A percentile compares a stretch with the other conserved stretches of the same genome.
phyloP scores from a whole-genome alignment of 2,329 filamentous ascomycete genomes.

The Amesomyces nigricolor region DNA sequence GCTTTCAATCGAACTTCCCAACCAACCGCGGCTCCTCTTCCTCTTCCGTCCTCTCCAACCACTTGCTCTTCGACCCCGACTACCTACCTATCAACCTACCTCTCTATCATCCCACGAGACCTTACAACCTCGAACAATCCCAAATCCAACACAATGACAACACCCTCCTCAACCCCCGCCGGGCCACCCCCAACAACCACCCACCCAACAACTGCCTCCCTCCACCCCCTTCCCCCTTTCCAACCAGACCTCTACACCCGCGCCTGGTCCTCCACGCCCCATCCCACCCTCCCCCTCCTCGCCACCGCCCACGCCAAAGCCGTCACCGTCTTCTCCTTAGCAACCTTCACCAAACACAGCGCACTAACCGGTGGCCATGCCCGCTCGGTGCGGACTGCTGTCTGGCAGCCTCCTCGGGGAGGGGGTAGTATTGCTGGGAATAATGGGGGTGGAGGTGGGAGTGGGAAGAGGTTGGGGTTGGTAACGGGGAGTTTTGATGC shows the following conservation, averaged over 20 bases:
- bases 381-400: slow-evolving; percentile 75
- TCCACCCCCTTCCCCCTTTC: slow-evolving; percentile 46
- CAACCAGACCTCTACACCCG: slow-evolving; percentile 59
- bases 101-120: neutral
- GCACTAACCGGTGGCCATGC: slow-evolving; percentile 82
- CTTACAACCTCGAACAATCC: too few relatives aligned
- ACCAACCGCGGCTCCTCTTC: too few relatives aligned
- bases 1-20: too few relatives aligned
- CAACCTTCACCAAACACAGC: slow-evolving; percentile 71
- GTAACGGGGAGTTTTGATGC: slow-evolving; percentile 93
- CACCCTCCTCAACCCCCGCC: neutral
- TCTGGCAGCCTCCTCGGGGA: slow-evolving; percentile 71
- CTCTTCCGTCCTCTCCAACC: too few relatives aligned
- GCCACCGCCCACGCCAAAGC: slow-evolving; percentile 85
- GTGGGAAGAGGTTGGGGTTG: slow-evolving; percentile 60
- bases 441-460: too few relatives aligned
- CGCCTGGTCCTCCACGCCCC: slow-evolving; percentile 79
- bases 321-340: slow-evolving; percentile 83
- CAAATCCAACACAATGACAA: too few relatives aligned
- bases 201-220: neutral
- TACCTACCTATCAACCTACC: too few relatives aligned
- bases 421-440: slow-evolving; percentile 13
- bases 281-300: slow-evolving; percentile 80
- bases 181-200: neutral
- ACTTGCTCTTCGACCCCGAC: too few relatives aligned